Evolutionary conservation across 768 basidiomycete species (phyloP).

Genomic region (Boletellus ananas): DNA sequence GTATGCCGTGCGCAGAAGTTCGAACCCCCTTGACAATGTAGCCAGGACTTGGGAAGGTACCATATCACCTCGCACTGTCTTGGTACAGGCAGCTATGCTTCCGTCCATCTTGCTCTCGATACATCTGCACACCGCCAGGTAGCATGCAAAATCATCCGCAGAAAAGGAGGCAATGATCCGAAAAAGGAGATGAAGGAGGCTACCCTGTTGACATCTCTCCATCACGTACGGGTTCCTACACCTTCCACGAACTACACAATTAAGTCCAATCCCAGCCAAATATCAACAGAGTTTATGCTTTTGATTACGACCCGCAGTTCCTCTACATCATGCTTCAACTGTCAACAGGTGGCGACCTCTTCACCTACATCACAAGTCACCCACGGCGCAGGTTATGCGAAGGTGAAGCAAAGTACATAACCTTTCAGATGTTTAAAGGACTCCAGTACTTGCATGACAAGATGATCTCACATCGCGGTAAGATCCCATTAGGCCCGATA

Average conservation of each 20-base stretch:
- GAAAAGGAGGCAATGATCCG: constrained; percentile 40
- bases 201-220: constrained; percentile 61
- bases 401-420: constrained; percentile 81
- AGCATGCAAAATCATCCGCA: constrained; percentile 80
- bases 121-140: constrained; percentile 62
- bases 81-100: constrained; percentile 79
- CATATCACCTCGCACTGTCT: constrained; percentile 76
- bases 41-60: constrained; percentile 61
- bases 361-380: constrained; percentile 73
- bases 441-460: constrained; percentile 67
- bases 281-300: constrained; percentile 73
- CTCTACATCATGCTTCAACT: constrained; percentile 84
- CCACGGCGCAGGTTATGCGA: constrained; percentile 58
- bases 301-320: constrained; percentile 58
- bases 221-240: constrained; percentile 53
- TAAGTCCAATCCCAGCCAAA: constrained; percentile 52
- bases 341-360: constrained; percentile 85
- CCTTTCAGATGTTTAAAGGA: constrained; percentile 73
- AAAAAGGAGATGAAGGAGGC: constrained; percentile 74
- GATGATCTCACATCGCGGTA: constrained; percentile 78
- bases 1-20: constrained; percentile 29
- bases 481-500: constrained; percentile 7
- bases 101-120: constrained; percentile 75
- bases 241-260: neutral
- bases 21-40: neutral